These are phyloP conservation scores for Trametes hirsuta DNA, from an alignment of 1,284 basidiomycete species.

Conservation along the genomic window DNA sequence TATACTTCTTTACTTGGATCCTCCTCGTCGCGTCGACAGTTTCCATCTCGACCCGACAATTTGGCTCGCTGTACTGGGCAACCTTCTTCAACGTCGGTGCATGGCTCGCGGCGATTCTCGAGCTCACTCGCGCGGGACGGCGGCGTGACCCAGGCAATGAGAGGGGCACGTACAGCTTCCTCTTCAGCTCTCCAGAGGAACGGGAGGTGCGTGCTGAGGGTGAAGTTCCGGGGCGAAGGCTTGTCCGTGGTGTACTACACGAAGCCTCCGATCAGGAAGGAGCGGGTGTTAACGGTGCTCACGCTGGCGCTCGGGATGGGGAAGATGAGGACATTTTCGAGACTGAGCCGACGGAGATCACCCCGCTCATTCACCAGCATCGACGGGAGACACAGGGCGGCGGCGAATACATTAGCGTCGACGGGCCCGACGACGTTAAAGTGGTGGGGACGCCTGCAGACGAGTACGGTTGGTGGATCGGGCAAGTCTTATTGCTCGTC, in stretches of 20 bases:
- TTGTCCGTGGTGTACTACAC: constrained; percentile 26
- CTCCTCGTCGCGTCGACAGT: constrained; percentile 55
- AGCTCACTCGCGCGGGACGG: constrained; percentile 17
- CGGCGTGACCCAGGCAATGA: constrained; percentile 22
- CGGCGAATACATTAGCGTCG: constrained; percentile 27
- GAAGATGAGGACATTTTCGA: constrained; percentile 37
- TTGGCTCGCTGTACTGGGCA: constrained; percentile 61
- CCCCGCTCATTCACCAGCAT: constrained; percentile 50
- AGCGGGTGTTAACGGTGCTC: constrained; percentile 20
- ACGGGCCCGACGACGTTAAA: constrained; percentile 11
- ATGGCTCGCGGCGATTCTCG: constrained; percentile 17
- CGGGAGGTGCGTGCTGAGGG: constrained; percentile 19
- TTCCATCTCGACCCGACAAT: constrained; percentile 42
- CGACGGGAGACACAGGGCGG: constrained; percentile 27
- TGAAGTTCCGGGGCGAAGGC: constrained; percentile 14
- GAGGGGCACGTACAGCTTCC: constrained; percentile 14
- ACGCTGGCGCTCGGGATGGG: constrained; percentile 12
- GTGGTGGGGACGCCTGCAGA: constrained; percentile 28
- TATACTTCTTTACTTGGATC: constrained; percentile 59
- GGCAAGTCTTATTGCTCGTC: constrained; percentile 60
- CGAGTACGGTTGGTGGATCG: constrained; percentile 62
- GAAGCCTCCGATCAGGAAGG: constrained; percentile 20
- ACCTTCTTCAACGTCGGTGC: constrained; percentile 33
- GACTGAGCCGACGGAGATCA: constrained; percentile 49
- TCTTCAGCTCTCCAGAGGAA: constrained; percentile 20